Percentiles rank a stretch among this genome's conserved stretches.
Evolutionary conservation across 805 yeast genomes (phyloP).

Genomic region (Suhomyces prunicola): DNA sequence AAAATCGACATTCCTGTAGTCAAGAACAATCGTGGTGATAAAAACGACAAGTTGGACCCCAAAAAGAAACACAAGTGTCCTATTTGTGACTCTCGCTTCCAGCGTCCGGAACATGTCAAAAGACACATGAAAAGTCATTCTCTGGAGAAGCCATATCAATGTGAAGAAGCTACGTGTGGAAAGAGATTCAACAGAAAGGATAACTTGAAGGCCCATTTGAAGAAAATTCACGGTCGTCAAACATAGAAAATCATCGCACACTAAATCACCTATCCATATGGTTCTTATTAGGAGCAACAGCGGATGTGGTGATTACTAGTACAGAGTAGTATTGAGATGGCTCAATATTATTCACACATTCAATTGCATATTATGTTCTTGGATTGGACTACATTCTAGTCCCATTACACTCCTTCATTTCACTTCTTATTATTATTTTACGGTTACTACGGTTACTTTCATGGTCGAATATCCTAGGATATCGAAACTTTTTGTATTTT

Average conservation of each 20-base stretch:
- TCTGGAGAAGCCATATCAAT: constrained; percentile 54
- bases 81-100: constrained; percentile 58
- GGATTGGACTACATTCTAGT: neutral
- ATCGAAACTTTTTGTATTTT: neutral
- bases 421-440: neutral
- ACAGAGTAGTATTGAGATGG: no score
- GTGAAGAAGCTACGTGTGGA: constrained; percentile 50
- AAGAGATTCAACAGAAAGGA: constrained; percentile 59
- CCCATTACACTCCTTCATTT: neutral
- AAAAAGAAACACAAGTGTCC: constrained; percentile 66
- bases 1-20: constrained; percentile 13
- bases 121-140: constrained; percentile 59
- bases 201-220: constrained; percentile 57
- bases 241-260: neutral
- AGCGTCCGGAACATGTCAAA: constrained; percentile 70
- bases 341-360: neutral
- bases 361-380: neutral
- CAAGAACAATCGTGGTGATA: constrained; percentile 14
- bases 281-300: no score
- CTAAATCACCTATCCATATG: no score
- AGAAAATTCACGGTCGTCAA: constrained; percentile 51
- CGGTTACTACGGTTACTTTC: neutral
- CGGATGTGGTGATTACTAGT: neutral
- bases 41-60: constrained; percentile 38
- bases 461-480: neutral